Evolutionary conservation across 495 filamentous ascomycete genomes (phyloP).

Genomic region (Ascobolus immersus): DNA sequence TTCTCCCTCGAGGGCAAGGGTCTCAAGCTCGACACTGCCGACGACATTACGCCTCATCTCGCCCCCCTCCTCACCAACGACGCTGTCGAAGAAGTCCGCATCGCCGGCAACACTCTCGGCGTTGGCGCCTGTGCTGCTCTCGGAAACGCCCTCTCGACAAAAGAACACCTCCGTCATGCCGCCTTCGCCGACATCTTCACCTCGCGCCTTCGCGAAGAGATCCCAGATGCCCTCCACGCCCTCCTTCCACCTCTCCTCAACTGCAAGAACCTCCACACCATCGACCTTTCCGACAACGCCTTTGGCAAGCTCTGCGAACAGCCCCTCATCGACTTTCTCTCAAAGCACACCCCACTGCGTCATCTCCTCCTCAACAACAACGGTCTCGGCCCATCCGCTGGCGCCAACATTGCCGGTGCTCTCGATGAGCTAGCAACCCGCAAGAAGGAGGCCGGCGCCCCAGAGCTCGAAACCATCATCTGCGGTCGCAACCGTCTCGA

Average conservation of each 20-base stretch:
- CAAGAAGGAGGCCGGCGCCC: constrained; percentile 48
- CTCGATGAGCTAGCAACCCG: constrained; percentile 45
- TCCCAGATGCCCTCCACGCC: constrained; percentile 62
- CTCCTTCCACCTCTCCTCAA: constrained; percentile 68
- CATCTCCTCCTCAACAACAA: constrained; percentile 95
- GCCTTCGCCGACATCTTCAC: constrained; percentile 97
- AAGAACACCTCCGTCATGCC: constrained; percentile 46
- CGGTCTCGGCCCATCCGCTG: constrained; percentile 78
- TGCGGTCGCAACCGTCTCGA: constrained; percentile 90
- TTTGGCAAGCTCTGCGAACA: constrained; percentile 82
- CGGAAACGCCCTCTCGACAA: constrained; percentile 49
- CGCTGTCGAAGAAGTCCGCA: constrained; percentile 55
- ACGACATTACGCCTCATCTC: constrained; percentile 68
- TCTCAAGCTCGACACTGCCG: constrained; percentile 69
- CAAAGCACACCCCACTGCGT: constrained; percentile 58
- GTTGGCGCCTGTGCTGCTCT: constrained; percentile 64
- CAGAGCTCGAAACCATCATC: constrained; percentile 72
- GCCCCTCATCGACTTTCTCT: constrained; percentile 63
- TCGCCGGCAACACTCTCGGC: constrained; percentile 78
- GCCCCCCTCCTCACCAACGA: constrained; percentile 39
- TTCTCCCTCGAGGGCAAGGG: constrained; percentile 79
- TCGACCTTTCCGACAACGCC: constrained; percentile 93
- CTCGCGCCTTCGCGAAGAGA: constrained; percentile 73
- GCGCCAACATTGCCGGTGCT: constrained; percentile 58
- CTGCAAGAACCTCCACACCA: constrained; percentile 56